Conservation (phyloP, 2,329 filamentous ascomycete species). For the Calonectria hongkongensis region DNA sequence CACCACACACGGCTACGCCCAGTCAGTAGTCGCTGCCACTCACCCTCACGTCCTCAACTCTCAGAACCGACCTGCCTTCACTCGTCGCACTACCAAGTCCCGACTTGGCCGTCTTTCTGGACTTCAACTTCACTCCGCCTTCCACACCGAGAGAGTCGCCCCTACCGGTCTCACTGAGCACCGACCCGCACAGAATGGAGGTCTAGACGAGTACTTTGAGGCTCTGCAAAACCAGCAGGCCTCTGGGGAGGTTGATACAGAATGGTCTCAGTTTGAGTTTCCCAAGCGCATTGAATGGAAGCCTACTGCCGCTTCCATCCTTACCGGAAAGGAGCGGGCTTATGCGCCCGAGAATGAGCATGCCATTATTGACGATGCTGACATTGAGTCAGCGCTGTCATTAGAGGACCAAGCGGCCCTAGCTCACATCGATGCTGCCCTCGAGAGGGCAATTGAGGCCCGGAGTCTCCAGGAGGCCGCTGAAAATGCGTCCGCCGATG, state of each 20-base stretch:
- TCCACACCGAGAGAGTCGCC: constrained; percentile 76
- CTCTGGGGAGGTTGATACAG: constrained; percentile 79
- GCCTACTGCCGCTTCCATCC: constrained; percentile 72
- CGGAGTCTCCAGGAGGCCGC: constrained; percentile 67
- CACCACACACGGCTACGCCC: constrained; percentile 97
- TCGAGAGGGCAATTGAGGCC: constrained; percentile 84
- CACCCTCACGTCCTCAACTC: constrained; percentile 86
- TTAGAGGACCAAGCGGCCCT: constrained; percentile 75
- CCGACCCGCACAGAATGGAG: constrained; percentile 73
- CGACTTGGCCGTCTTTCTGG: constrained; percentile 73
- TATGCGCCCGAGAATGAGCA: constrained; percentile 59
- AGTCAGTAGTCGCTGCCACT: constrained; percentile 96
- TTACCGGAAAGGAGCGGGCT: constrained; percentile 74
- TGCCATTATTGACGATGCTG: constrained; percentile 60
- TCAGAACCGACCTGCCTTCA: constrained; percentile 80
- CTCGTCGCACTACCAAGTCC: constrained; percentile 71
- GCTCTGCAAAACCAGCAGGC: constrained; percentile 88
- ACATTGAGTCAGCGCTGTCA: constrained; percentile 62
- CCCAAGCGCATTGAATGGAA: constrained; percentile 94
- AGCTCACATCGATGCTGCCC: constrained; percentile 89
- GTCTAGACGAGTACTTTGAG: constrained; percentile 93
- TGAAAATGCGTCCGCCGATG: constrained; percentile 63
- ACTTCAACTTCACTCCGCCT: constrained; percentile 84
- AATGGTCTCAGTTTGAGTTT: constrained; percentile 95
- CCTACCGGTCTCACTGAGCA: constrained; percentile 72